A percentile compares a stretch with the other conserved stretches of the same genome.
phyloP scores from a whole-genome alignment of 805 yeast species.

The Metschnikowia lochheadii region DNA sequence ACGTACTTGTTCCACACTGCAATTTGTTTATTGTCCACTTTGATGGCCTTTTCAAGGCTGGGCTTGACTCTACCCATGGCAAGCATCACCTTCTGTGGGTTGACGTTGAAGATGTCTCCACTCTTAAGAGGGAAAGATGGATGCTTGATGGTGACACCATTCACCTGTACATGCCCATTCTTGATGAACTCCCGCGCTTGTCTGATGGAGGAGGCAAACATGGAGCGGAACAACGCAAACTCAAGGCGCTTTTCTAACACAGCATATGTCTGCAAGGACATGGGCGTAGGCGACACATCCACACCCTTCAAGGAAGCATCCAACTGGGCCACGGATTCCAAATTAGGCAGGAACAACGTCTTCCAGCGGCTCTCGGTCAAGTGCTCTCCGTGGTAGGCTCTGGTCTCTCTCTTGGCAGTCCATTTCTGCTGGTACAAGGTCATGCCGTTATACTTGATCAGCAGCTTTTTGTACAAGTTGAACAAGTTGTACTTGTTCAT shows the following conservation, averaged over 20 bases:
- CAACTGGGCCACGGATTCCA: conserved; percentile 84
- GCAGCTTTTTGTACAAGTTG: conserved; percentile 75
- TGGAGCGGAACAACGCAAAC: conserved; percentile 81
- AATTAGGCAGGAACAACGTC: conserved; percentile 59
- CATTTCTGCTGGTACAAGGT: conserved; percentile 91
- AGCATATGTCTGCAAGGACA: conserved; percentile 84
- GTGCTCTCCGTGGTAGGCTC: conserved; percentile 95
- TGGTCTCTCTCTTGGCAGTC: conserved; percentile 83
- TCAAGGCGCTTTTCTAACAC: conserved; percentile 85
- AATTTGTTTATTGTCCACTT: conserved; percentile 68
- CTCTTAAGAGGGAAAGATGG: conserved; percentile 75
- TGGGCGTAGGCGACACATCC: conserved; percentile 62
- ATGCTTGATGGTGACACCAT: conserved; percentile 72
- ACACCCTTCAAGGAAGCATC: conserved; percentile 72
- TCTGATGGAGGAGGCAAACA: conserved; percentile 90
- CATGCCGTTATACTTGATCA: conserved; percentile 49
- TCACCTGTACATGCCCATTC: conserved; percentile 78
- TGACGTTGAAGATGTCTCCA: conserved; percentile 84
- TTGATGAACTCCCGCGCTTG: conserved; percentile 89
- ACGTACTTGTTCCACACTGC: conserved; percentile 74
- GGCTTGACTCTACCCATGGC: conserved; percentile 90
- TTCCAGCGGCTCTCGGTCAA: conserved; percentile 82
- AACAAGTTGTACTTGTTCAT: conserved; percentile 90
- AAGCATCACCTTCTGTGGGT: conserved; percentile 76
- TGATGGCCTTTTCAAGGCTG: conserved; percentile 58